Conservation (phyloP, 371 early-diverging fungal species). For the Mortierella sp. region DNA sequence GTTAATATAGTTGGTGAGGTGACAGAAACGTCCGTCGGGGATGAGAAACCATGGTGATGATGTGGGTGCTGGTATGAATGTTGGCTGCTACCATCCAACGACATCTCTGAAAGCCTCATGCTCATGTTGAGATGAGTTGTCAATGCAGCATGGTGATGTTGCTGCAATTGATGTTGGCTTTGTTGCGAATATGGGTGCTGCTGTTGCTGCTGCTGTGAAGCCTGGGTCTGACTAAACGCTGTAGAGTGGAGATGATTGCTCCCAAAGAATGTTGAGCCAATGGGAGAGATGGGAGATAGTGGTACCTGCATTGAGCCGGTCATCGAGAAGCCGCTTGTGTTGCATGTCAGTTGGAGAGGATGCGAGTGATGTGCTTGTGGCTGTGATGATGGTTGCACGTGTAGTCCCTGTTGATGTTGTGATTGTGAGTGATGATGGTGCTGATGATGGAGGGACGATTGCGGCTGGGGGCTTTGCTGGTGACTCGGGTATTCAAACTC, state of each 20-base stretch:
- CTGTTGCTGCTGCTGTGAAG: slow-evolving; percentile 20
- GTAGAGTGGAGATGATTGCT: slow-evolving; percentile 13
- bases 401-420: slow-evolving; percentile 16
- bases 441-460: slow-evolving; percentile 13
- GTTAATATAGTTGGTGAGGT: slow-evolving; percentile 20
- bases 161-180: slow-evolving; percentile 35
- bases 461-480: slow-evolving; percentile 10
- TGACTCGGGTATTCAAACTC: slow-evolving; percentile 49
- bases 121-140: slow-evolving; percentile 36
- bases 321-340: slow-evolving; percentile 23
- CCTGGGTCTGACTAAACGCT: slow-evolving; percentile 10
- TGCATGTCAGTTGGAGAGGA: slow-evolving; percentile 34
- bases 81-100: slow-evolving; percentile 12
- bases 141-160: slow-evolving; percentile 35
- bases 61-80: not conserved
- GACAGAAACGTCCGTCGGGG: not conserved
- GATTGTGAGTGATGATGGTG: slow-evolving; percentile 18
- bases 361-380: slow-evolving; percentile 20
- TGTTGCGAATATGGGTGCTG: slow-evolving; percentile 14
- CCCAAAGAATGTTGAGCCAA: slow-evolving; percentile 41
- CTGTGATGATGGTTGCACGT: slow-evolving; percentile 7
- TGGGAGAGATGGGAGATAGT: slow-evolving; percentile 48
- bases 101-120: slow-evolving; percentile 33
- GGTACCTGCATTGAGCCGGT: slow-evolving; percentile 29
- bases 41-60: slow-evolving; percentile 1